Base-by-base conservation (phyloP, 345 rosid species). In the Eutrema yunnanense region DNA sequence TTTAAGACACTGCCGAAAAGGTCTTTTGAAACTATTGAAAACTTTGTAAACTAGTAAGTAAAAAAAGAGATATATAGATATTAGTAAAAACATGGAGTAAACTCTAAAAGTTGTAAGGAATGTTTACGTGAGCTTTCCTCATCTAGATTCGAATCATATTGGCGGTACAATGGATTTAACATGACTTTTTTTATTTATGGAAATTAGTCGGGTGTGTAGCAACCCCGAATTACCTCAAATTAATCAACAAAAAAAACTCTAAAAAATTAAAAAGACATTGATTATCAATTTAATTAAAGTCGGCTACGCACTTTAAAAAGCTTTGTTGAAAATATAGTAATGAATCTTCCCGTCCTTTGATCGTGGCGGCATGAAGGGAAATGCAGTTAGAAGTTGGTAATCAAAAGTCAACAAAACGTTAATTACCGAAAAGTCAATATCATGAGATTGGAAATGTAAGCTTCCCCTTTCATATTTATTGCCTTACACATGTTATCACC, bases 291-390 rank as follows among this genome's bases (percentile, higher is more conserved):
- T 5, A 36, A 9, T 10, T 5, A 44, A 9, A 67, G 69, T 67
- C 41, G 56, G 73, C 57, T 36, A 75, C 9, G 30, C 12, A 26
- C 22, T 44, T 56, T 32, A 30, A 8, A 58, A 59, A 22, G 47
- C 47, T 48, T 46, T 37, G 10, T 60, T 59, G 56, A 67, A 57
- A 27, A 61, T 57, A 16, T 8, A 26, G 43, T 9, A 42, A 71
- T 41, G 6, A 43, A 62, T 30, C 22, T 38, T 30, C 47, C 29
- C 9, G 34, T 64, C 72, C 80, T 64, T 58, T 77, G 80, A 77
- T 65, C 72, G 57, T 77, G 80, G 72, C 80, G 80, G 57, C 72
- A 65, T 16, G 72, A 63, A 50, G 19, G 80, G 67, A 71, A 76
- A 71, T 71, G 6, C 41, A 33, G 80, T 71, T 77, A 42, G 80